Conservation (phyloP, 108 stramenopile genomes). For the Aurantiochytrium sp. region DNA sequence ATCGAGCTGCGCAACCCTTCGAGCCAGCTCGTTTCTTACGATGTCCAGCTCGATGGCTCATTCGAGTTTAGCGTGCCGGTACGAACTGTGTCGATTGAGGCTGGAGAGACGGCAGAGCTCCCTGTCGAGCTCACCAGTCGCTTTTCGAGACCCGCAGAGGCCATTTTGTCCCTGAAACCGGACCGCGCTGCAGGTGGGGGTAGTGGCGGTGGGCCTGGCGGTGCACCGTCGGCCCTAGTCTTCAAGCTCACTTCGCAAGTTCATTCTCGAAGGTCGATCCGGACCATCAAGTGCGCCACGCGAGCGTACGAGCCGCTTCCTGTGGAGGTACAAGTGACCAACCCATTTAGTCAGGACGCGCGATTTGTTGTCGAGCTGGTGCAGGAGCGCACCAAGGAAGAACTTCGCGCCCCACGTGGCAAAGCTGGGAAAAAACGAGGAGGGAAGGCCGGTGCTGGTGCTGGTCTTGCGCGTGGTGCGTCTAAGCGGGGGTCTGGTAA, state of each 20-base stretch:
- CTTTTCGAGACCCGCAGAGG: slow-evolving; percentile 33
- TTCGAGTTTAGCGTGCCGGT: slow-evolving; percentile 29
- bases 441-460: neutral
- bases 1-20: slow-evolving; percentile 53
- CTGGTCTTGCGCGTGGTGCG: neutral
- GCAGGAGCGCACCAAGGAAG: neutral
- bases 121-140: slow-evolving; percentile 18
- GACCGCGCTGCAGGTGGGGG: slow-evolving; percentile 14
- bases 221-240: slow-evolving; percentile 37
- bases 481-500: slow-evolving; percentile 18
- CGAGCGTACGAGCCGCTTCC: slow-evolving; percentile 33
- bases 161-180: slow-evolving; percentile 31
- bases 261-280: slow-evolving; percentile 19
- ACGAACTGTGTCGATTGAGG: neutral
- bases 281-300: slow-evolving; percentile 1
- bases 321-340: slow-evolving; percentile 28
- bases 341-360: slow-evolving; percentile 32
- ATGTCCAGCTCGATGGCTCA: slow-evolving; percentile 38
- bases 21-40: slow-evolving; percentile 30
- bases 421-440: neutral
- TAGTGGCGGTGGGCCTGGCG: neutral
- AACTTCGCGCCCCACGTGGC: neutral
- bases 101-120: slow-evolving; percentile 6
- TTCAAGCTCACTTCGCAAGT: slow-evolving; percentile 38
- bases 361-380: neutral